A percentile compares a stretch with the other conserved stretches of the same genome.
Evolutionary conservation across 805 yeast species (phyloP).

Genomic region (Hermanozyma aechmeae): DNA sequence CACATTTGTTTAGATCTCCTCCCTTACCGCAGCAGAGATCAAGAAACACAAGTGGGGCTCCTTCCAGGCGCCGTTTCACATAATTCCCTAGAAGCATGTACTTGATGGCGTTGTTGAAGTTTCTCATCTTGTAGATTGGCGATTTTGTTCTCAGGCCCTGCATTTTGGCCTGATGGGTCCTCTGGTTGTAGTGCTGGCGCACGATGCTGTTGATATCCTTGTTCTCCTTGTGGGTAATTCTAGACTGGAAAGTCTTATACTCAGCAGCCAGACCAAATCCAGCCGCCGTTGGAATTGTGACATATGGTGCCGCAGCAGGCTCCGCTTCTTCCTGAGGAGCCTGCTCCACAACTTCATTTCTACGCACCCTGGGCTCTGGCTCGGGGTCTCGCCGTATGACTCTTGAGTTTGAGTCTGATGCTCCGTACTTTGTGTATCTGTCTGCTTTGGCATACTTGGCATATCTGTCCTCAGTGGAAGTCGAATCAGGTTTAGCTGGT

Average conservation of each 20-base stretch:
- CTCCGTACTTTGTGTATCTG: conserved; percentile 11
- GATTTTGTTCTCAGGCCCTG: conserved; percentile 59
- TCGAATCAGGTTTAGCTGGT: too few species aligned
- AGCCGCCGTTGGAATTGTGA: conserved; percentile 8
- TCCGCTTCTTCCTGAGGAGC: conserved; percentile 3
- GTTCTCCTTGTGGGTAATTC: conserved; percentile 22
- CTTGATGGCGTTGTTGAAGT: conserved; percentile 88
- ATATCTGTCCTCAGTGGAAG: conserved; percentile 7
- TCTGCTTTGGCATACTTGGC: conserved; percentile 7
- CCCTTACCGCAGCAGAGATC: conserved; percentile 98
- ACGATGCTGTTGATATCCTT: conserved; percentile 58
- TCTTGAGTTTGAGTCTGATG: conserved; percentile 6
- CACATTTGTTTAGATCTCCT: conserved; percentile 91
- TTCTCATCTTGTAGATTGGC: conserved; percentile 76
- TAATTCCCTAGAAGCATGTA: conserved; percentile 72
- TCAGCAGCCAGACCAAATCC: conserved; percentile 10
- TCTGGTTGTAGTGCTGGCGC: conserved; percentile 75
- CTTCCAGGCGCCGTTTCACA: conserved; percentile 26
- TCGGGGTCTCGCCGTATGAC: conserved; percentile 9
- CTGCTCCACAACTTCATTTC: neutral
- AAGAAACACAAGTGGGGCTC: conserved; percentile 38
- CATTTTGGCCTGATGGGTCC: conserved; percentile 59
- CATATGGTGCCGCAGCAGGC: conserved; percentile 8
- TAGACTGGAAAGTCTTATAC: conserved; percentile 31
- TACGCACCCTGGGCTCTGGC: conserved; percentile 5